phyloP scores from a whole-genome alignment of 805 yeast genomes.

The Pichia heedii region DNA sequence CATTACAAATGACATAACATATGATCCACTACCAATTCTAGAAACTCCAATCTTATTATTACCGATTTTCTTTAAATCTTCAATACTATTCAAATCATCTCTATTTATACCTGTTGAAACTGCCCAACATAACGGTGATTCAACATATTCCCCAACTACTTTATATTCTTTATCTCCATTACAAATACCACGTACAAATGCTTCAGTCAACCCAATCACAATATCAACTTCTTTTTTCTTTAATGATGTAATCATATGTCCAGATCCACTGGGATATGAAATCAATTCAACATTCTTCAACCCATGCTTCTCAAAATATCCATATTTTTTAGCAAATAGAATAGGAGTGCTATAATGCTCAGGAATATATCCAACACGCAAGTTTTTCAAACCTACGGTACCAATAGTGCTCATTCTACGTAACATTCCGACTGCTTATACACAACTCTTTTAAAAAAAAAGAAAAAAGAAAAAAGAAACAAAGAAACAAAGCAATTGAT shows the following conservation, averaged over 20 bases:
- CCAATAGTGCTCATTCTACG: not conserved
- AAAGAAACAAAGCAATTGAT: too few species aligned
- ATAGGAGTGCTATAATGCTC: constrained; percentile 90
- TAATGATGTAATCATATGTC: constrained; percentile 71
- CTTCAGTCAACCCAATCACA: constrained; percentile 88
- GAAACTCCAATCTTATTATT: constrained; percentile 63
- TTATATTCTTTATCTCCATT: constrained; percentile 55
- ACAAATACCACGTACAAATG: constrained; percentile 75
- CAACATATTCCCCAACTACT: constrained; percentile 73
- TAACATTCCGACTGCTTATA: too few species aligned
- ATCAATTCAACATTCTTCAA: constrained; percentile 46
- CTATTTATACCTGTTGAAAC: constrained; percentile 67
- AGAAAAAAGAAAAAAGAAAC: too few species aligned
- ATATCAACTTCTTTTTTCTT: constrained; percentile 57
- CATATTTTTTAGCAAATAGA: constrained; percentile 56
- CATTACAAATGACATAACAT: constrained; percentile 82
- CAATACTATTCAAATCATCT: constrained; percentile 39
- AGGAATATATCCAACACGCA: constrained; percentile 72
- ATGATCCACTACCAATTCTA: constrained; percentile 85
- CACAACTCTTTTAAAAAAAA: too few species aligned
- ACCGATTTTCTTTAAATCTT: constrained; percentile 39
- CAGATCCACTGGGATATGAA: constrained; percentile 81
- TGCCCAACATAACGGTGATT: constrained; percentile 86
- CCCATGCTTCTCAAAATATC: constrained; percentile 41
- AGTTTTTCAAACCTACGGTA: constrained; percentile 17